Base-by-base conservation (phyloP, 2,329 filamentous ascomycete genomes). In the Fusarium brevicatenulatum region DNA sequence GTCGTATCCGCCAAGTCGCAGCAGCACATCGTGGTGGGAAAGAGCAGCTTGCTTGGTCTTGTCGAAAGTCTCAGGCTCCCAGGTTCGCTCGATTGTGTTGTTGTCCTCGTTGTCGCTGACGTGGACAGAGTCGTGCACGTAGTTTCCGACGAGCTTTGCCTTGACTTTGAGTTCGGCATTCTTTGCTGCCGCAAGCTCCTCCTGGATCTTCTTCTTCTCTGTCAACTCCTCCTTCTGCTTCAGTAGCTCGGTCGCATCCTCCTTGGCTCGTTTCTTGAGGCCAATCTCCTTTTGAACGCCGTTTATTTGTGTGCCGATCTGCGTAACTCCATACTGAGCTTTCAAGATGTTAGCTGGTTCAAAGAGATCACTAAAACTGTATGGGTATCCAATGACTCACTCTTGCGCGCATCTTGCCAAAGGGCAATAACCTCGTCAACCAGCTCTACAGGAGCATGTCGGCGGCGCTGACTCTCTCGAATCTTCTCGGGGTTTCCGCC, bases 1-100 rank as follows among this genome's bases (percentile, higher is more conserved):
- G 81, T 98, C 96, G 80, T 97, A 98, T 60, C 95, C 95, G 77
- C 96, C 94, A 71, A 98, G 85, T 76, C 94, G 90, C 66, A 92
- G 91, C 68, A 98, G 90, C 61, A 99, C 95, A 81, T 98, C 95
- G 83, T 99, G 96, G 82, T 99, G 96, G 57, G 95, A 97, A 70
- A 98, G 91, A 71, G 89, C 86, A 65, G 92, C 88, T 77, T 90
- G 90, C 87, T 95, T 95, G 83, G 95, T 90, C 54, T 93, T 90
- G 28, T 85, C 88, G 66, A 91, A 88, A 59, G 91, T 91, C 75
- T 94, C 91, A 1, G 95, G 95, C 9, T 90, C 89, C 95, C 95
- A 99, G 36, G 88, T 92, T 78, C 91, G 90, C 76, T 93, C 86
- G 37, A 95, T 83, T 46, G 85, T 86, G 82, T 99, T 98, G 86